phyloP scores from a whole-genome alignment of 225 moss, liverwort and hornwort genomes.

The Marchantia polymorpha region DNA sequence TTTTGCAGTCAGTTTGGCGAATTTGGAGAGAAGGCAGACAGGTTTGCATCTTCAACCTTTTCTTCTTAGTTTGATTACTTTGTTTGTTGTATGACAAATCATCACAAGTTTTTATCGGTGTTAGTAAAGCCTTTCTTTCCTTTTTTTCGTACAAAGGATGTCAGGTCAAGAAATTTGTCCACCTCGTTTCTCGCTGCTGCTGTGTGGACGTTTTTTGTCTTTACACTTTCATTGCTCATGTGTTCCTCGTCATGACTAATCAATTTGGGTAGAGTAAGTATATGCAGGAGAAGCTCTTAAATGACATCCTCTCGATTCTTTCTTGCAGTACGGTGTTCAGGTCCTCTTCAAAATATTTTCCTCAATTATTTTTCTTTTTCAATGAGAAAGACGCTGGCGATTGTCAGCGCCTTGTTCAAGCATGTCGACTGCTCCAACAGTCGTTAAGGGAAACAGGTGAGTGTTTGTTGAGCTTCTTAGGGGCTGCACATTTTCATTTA shows the following conservation, averaged over 20 bases:
- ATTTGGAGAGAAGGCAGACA: conserved; percentile 79
- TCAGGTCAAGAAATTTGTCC: background rate
- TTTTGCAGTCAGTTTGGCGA: conserved; percentile 86
- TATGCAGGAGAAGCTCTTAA: background rate
- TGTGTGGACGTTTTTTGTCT: background rate
- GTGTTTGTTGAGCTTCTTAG: background rate
- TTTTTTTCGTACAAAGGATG: background rate
- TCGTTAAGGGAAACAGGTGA: conserved; percentile 57
- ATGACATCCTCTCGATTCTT: conserved; percentile 12
- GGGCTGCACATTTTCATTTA: background rate
- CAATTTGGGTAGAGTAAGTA: background rate
- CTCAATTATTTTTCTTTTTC: conserved; percentile 90
- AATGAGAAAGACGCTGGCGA: conserved; percentile 69
- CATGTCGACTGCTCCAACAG: conserved; percentile 75
- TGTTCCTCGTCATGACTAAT: background rate
- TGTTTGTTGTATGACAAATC: background rate
- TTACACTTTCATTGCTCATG: background rate
- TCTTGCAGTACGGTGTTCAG: conserved; percentile 69
- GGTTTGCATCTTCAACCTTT: conserved; percentile 35
- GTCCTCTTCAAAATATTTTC: conserved; percentile 73
- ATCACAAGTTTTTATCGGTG: background rate
- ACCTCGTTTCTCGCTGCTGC: background rate
- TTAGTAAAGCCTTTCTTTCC: background rate
- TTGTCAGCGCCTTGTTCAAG: conserved; percentile 69
- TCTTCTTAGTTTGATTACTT: background rate